phyloP scores from a whole-genome alignment of 768 basidiomycete species.

The Epithele typhae region DNA sequence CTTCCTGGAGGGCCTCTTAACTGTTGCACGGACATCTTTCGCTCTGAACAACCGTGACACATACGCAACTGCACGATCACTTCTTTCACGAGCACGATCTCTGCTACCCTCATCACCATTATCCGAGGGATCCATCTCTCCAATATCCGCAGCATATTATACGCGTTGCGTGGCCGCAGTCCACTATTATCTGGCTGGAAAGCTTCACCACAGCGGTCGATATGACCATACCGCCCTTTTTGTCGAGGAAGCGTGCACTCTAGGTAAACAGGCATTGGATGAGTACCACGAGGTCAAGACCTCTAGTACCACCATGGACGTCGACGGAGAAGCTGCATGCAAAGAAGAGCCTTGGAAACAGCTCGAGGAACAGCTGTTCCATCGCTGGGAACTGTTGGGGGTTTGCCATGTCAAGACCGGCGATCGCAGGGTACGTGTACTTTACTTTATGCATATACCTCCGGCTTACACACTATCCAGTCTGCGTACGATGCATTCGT shows the following conservation, averaged over 20 bases:
- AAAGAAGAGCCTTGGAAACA: conserved; percentile 44
- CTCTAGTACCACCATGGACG: neutral
- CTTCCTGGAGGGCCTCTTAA: conserved; percentile 51
- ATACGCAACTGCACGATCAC: conserved; percentile 41
- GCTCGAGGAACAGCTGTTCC: conserved; percentile 60
- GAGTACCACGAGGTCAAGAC: too few species aligned
- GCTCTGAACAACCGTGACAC: conserved; percentile 39
- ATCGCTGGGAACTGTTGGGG: conserved; percentile 79
- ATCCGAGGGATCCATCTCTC: conserved; percentile 2
- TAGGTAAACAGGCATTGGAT: too few species aligned
- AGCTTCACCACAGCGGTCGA: conserved; percentile 61
- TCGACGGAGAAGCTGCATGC: conserved; percentile 16
- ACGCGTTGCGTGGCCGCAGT: conserved; percentile 68
- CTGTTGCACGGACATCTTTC: conserved; percentile 44
- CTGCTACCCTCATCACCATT: too few species aligned
- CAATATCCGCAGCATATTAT: conserved; percentile 46
- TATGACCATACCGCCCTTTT: conserved; percentile 67
- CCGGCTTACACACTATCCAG: conserved; percentile 30
- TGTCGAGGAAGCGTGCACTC: conserved; percentile 51
- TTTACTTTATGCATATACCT: neutral
- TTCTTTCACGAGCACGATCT: conserved; percentile 40
- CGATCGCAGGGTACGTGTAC: conserved; percentile 58
- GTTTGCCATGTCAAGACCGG: conserved; percentile 75
- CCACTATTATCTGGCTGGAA: conserved; percentile 63
- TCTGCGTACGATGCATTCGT: conserved; percentile 59